These are phyloP conservation scores for Bjerkandera adusta DNA, from an alignment of 1,284 basidiomycete genomes.

Conservation along the genomic window DNA sequence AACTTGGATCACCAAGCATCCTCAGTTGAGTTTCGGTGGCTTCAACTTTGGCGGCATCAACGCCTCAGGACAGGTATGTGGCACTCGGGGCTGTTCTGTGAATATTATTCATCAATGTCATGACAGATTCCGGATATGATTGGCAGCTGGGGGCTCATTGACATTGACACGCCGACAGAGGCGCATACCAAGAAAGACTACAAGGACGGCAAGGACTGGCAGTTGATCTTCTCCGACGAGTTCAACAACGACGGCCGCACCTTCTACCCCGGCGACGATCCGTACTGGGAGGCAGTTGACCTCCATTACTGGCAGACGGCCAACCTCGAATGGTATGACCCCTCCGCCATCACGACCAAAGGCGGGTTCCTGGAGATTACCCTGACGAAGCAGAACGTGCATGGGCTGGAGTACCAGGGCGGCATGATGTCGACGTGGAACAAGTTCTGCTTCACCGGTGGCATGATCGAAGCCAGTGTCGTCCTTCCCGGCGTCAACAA, in stretches of 20 bases:
- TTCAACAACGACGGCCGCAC: constrained; percentile 79
- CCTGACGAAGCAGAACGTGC: constrained; percentile 58
- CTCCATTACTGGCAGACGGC: constrained; percentile 65
- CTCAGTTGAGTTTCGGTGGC: constrained; percentile 54
- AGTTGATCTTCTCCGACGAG: constrained; percentile 87
- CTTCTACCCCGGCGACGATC: too few species aligned
- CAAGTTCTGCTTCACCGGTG: constrained; percentile 93
- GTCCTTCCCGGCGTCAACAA: constrained; percentile 74
- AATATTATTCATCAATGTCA: constrained; percentile 15
- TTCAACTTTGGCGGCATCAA: constrained; percentile 84
- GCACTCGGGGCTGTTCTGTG: neutral
- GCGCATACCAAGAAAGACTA: constrained; percentile 60
- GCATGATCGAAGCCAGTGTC: constrained; percentile 69
- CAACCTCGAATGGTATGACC: constrained; percentile 75
- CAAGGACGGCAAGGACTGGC: constrained; percentile 44
- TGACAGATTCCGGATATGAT: constrained; percentile 61
- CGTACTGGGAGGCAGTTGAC: too few species aligned
- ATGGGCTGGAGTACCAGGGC: constrained; percentile 76
- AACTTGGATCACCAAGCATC: constrained; percentile 54
- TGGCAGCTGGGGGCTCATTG: constrained; percentile 72
- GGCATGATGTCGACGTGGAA: too few species aligned
- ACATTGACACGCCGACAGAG: constrained; percentile 68
- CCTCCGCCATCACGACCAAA: constrained; percentile 74
- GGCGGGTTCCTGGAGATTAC: constrained; percentile 82
- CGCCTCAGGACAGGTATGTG: constrained; percentile 64